Evolutionary conservation across 257 asterid species (phyloP), one percentile per base, ranked within the genome.

Genomic region (Eucommia ulmoides): DNA sequence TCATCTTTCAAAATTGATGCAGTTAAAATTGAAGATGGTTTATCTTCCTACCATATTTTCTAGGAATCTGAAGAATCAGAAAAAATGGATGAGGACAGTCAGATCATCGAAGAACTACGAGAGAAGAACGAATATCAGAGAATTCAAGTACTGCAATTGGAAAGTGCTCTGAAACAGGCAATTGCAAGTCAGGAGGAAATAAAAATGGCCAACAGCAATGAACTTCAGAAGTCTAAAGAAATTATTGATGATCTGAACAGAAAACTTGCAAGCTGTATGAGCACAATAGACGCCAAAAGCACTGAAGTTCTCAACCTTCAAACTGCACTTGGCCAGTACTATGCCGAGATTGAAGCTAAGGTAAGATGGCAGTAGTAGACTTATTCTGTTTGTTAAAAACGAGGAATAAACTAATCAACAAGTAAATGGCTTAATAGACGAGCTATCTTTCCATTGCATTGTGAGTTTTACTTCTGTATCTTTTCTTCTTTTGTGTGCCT

Each of bases 261-360:
- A 66, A 86, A 83, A 65, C 54, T 86, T 65, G 67, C 71, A 22
- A 67, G 74, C 74, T 80, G 81, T 66, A 61, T 58, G 75, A 74
- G 74, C 74, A 72, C 79, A 41, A 71, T 91, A 67, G 88, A 91
- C 60, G 75, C 88, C 62, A 88, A 91, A 74, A 86, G 79, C 62
- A 69, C 71, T 64, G 99, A 91, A 78, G 73, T 83, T 70, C 92
- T 79, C 56, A 91, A 91, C 73, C 84, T 91, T 59, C 99, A 86
- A 73, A 83, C 97, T 67, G 99, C 99, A 10, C 94, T 91, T 50
- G 97, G 99, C 53, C 99, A 91, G 73, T 83, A 86, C 70, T 83
- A 91, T 63, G 99, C 99, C 23, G 99, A 91, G 79, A 86, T 91
- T 46, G 99, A 91, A 66, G 95, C 94, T 45, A 91, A 83, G 99